Evolutionary conservation across 2,329 filamentous ascomycete species (phyloP).

Genomic region (Monosporascus sp.): DNA sequence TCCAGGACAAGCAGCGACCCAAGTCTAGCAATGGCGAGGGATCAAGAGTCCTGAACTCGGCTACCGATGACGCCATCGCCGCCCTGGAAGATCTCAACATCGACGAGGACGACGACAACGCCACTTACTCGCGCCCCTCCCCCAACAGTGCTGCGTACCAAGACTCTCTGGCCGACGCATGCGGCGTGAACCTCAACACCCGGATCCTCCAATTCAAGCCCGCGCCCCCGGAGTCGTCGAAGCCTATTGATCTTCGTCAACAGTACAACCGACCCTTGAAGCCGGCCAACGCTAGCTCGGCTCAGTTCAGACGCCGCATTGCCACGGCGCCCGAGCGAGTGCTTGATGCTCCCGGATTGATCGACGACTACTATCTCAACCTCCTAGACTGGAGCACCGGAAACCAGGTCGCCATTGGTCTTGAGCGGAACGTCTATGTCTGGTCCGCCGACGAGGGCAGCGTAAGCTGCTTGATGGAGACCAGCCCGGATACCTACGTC

Average conservation of each 20-base stretch:
- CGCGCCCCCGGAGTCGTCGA: constrained; percentile 93
- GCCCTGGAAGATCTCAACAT: constrained; percentile 78
- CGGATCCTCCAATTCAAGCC: constrained; percentile 98
- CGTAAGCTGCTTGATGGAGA: constrained; percentile 85
- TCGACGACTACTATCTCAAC: constrained; percentile 99
- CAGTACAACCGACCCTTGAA: constrained; percentile 98
- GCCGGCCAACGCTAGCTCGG: constrained; percentile 65
- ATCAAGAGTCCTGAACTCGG: constrained; percentile 71
- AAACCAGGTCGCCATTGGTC: constrained; percentile 96
- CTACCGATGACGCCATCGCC: constrained; percentile 73
- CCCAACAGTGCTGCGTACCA: constrained; percentile 89
- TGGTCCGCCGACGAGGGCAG: constrained; percentile 95
- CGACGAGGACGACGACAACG: constrained; percentile 64
- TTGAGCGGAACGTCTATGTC: constrained; percentile 95
- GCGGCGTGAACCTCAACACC: constrained; percentile 87
- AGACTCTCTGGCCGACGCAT: constrained; percentile 83
- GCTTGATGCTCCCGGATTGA: constrained; percentile 88
- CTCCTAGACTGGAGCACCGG: constrained; percentile 96
- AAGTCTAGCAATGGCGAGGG: constrained; percentile 67
- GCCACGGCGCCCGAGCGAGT: constrained; percentile 94
- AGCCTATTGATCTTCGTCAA: constrained; percentile 93
- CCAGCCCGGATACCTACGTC: constrained; percentile 85
- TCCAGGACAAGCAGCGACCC: constrained; percentile 63
- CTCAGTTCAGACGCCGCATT: constrained; percentile 86
- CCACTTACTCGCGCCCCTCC: constrained; percentile 70